Percentiles rank a stretch among this genome's conserved stretches.
Conservation (phyloP, 73 alveolate species). For the Paramecium pentaurelia region DNA sequence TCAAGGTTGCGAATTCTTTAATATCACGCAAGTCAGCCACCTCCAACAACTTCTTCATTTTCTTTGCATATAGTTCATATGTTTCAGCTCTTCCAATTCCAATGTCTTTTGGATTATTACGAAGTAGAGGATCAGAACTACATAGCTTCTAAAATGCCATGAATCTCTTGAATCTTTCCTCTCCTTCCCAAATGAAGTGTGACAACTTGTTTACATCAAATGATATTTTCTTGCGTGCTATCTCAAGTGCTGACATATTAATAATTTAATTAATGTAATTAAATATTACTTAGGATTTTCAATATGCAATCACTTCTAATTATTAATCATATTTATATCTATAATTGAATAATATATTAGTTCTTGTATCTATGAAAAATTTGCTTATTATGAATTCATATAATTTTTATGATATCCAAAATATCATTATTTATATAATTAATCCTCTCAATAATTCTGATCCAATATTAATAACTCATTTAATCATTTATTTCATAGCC, state of each 20-base stretch:
- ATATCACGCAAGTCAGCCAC: constrained; percentile 18
- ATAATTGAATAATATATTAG: not conserved
- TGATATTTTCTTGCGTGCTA: constrained; percentile 42
- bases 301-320: not conserved
- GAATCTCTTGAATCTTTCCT: constrained; percentile 17
- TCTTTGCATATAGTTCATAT: constrained; percentile 35
- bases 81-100: constrained; percentile 30
- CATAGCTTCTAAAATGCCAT: not conserved
- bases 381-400: not conserved
- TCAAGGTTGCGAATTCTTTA: constrained; percentile 30
- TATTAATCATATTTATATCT: not conserved
- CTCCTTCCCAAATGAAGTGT: constrained; percentile 16
- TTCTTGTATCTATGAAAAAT: not conserved
- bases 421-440: not conserved
- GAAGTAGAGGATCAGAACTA: not conserved
- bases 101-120: constrained; percentile 18
- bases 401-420: not conserved
- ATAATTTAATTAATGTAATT: not conserved
- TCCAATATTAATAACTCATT: not conserved
- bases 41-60: not conserved
- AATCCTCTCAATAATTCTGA: not conserved
- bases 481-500: not conserved
- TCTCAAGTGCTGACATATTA: constrained; percentile 40
- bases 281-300: not conserved
- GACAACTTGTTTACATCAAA: not conserved